A percentile compares a stretch with the other conserved stretches of the same genome.
phyloP scores from a whole-genome alignment of 2,329 filamentous ascomycete species.

The Cladosporium cucumerinum region DNA sequence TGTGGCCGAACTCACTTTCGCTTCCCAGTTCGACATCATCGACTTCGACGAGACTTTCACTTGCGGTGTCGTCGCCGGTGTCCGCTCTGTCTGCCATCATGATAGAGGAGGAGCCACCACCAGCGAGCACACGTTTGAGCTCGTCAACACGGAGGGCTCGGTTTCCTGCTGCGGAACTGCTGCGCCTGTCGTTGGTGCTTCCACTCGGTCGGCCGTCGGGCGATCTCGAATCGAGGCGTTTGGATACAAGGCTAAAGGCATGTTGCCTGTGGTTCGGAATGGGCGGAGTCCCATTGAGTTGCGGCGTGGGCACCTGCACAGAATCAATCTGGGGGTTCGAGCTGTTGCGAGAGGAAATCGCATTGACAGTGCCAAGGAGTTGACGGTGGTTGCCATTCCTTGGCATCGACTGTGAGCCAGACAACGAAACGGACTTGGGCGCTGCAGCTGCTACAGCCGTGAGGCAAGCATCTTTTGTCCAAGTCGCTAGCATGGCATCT shows the following conservation, averaged over 20 bases:
- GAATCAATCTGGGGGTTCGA: conserved; percentile 8
- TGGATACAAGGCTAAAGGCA: conserved; percentile 7
- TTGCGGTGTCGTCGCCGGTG: conserved; percentile 51
- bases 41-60: conserved; percentile 61
- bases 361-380: conserved; percentile 23
- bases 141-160: conserved; percentile 43
- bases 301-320: neutral
- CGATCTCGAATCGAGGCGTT: conserved; percentile 18
- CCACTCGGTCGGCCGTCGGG: conserved; percentile 34
- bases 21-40: conserved; percentile 24
- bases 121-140: conserved; percentile 44
- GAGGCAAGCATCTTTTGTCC: conserved; percentile 73
- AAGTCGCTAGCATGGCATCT: conserved; percentile 61
- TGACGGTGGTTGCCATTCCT: conserved; percentile 24
- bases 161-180: conserved; percentile 41
- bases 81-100: conserved; percentile 39
- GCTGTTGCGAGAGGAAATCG: conserved; percentile 10
- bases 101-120: conserved; percentile 23
- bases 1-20: conserved; percentile 16
- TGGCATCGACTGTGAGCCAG: conserved; percentile 64
- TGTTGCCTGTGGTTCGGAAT: conserved; percentile 13
- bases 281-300: neutral
- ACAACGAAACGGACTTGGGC: conserved; percentile 70
- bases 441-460: conserved; percentile 57
- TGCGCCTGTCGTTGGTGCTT: conserved; percentile 43